Conservation (phyloP, 805 yeast species). For the Spathaspora hagerdaliae region DNA sequence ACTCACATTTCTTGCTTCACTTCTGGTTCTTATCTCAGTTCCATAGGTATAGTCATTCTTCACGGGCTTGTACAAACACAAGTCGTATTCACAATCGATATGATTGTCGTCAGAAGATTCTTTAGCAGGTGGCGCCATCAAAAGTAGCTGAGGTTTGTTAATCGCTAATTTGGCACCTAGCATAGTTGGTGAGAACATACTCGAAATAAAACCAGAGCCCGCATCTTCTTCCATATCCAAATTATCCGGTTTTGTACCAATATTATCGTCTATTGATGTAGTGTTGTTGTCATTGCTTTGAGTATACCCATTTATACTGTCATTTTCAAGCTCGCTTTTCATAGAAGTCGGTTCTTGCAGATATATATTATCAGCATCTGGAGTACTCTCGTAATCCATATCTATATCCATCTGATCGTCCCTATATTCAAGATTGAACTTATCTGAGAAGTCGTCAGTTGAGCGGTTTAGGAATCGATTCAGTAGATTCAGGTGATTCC, state of each 20-base stretch:
- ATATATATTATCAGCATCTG: slow-evolving; percentile 17
- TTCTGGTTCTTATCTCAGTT: neutral
- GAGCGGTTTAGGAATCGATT: too few relatives aligned
- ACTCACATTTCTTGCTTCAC: slow-evolving; percentile 2
- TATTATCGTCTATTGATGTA: neutral
- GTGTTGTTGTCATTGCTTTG: neutral
- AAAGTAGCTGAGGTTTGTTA: slow-evolving; percentile 23
- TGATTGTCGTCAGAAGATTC: slow-evolving; percentile 5
- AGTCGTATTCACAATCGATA: slow-evolving; percentile 25
- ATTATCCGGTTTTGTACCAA: neutral
- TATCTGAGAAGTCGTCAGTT: too few relatives aligned
- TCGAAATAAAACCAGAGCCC: slow-evolving; percentile 12
- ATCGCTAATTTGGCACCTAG: slow-evolving; percentile 40
- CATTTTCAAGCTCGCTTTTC: neutral
- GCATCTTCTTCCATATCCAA: slow-evolving; percentile 6
- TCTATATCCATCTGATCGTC: slow-evolving; percentile 18
- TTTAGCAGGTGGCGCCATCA: slow-evolving; percentile 21
- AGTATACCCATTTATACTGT: neutral
- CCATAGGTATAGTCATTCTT: neutral
- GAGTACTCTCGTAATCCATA: slow-evolving; percentile 15
- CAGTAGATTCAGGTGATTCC: neutral
- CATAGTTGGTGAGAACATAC: slow-evolving; percentile 33
- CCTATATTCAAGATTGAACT: slow-evolving; percentile 1
- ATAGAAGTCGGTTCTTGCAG: neutral
- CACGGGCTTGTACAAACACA: slow-evolving; percentile 9